These are phyloP conservation scores for Boletus sensibilis DNA, from an alignment of 768 basidiomycete species.

Conservation along the genomic window DNA sequence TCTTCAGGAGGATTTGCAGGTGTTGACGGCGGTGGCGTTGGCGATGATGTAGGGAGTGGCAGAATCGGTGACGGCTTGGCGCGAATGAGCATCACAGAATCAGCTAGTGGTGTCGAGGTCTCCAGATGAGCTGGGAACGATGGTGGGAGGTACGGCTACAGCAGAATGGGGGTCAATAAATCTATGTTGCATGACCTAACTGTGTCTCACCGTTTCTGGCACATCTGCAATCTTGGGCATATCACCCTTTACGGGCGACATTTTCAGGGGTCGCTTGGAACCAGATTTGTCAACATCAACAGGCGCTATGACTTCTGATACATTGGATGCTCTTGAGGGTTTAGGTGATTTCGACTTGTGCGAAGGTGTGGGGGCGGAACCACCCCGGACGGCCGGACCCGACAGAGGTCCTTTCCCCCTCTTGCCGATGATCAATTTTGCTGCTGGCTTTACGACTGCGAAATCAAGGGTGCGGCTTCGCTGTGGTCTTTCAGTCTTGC, in stretches of 20 bases:
- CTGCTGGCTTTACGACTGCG: slow-evolving; percentile 42
- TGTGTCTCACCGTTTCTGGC: slow-evolving; percentile 37
- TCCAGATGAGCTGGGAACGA: slow-evolving; percentile 53
- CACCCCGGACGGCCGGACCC: background rate
- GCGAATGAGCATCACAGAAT: slow-evolving; percentile 22
- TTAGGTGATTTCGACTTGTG: slow-evolving; percentile 16
- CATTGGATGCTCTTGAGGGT: background rate
- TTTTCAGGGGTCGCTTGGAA: slow-evolving; percentile 2
- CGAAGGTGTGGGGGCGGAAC: slow-evolving; percentile 11
- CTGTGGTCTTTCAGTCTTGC: slow-evolving; percentile 18
- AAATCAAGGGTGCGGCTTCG: slow-evolving; percentile 39
- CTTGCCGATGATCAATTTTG: slow-evolving; percentile 25
- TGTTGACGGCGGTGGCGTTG: slow-evolving; percentile 26
- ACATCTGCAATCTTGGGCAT: slow-evolving; percentile 34
- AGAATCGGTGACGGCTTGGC: slow-evolving; percentile 47
- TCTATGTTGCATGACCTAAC: slow-evolving; percentile 2
- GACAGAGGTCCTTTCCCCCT: slow-evolving; percentile 8
- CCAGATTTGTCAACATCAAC: background rate
- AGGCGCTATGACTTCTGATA: background rate
- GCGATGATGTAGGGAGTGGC: slow-evolving; percentile 24
- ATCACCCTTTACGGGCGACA: slow-evolving; percentile 4
- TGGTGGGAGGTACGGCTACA: slow-evolving; percentile 50
- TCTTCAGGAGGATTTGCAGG: slow-evolving; percentile 19
- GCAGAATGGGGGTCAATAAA: slow-evolving; percentile 13
- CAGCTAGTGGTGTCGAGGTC: slow-evolving; percentile 52